Percentiles rank a stretch among this genome's conserved stretches.
Evolutionary conservation across 2,329 filamentous ascomycete genomes (phyloP).

Genomic region (Hymenoscyphus repandus): DNA sequence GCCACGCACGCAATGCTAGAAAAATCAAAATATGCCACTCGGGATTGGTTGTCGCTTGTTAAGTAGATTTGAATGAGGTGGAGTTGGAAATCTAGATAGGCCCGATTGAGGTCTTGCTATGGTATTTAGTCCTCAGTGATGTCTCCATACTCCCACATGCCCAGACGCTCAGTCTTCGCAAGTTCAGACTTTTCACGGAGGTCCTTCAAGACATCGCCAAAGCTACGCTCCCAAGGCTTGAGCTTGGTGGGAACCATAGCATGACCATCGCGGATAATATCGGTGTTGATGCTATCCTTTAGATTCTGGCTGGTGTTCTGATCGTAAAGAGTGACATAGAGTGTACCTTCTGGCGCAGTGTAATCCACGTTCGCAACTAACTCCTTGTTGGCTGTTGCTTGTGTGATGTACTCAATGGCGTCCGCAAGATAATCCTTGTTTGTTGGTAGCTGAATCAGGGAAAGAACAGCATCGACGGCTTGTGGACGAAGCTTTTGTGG

Average conservation of each 20-base stretch:
- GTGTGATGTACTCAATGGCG: conserved; percentile 67
- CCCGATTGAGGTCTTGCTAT: background rate
- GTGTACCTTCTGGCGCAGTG: conserved; percentile 73
- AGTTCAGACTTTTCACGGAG: conserved; percentile 68
- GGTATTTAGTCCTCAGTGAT: conserved; percentile 72
- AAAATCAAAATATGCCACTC: background rate
- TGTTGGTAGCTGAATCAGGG: conserved; percentile 82
- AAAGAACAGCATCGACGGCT: conserved; percentile 79
- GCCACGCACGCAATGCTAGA: conserved; percentile 7
- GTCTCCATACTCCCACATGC: conserved; percentile 99
- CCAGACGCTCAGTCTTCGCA: conserved; percentile 74
- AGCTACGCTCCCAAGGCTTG: conserved; percentile 82
- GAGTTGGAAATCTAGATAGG: background rate
- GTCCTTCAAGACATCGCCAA: conserved; percentile 64
- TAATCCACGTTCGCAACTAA: conserved; percentile 90
- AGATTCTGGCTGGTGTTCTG: conserved; percentile 57
- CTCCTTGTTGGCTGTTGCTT: conserved; percentile 68
- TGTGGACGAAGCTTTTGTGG: conserved; percentile 79
- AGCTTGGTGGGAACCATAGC: conserved; percentile 91
- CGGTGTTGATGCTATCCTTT: conserved; percentile 82
- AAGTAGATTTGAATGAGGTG: background rate
- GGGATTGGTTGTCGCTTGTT: background rate
- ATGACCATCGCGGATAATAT: conserved; percentile 75
- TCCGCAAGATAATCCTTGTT: conserved; percentile 79
- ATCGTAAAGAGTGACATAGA: conserved; percentile 87